Conservation (phyloP, 768 basidiomycete genomes). For the Suillus americanus region DNA sequence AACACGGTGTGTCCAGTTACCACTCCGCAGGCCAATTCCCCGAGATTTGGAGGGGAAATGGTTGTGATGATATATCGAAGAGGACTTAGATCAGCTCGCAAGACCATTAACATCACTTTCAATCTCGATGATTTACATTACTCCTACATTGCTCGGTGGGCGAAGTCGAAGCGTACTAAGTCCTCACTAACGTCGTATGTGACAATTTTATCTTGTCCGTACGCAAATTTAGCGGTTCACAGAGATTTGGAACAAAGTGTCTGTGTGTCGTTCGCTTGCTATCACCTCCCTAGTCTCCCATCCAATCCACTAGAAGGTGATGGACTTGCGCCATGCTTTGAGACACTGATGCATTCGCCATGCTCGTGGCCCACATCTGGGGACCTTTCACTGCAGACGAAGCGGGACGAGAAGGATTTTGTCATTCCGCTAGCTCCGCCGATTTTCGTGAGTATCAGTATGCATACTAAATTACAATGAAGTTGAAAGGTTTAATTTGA, state of each 20-base stretch:
- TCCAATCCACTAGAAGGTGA: conserved; percentile 14
- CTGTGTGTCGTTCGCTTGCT: conserved; percentile 49
- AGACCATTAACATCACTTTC: conserved; percentile 23
- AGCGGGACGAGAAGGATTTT: conserved; percentile 8
- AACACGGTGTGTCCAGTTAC: neutral
- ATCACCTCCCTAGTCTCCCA: conserved; percentile 29
- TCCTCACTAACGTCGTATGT: conserved; percentile 35
- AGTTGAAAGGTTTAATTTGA: neutral
- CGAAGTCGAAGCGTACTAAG: conserved; percentile 30
- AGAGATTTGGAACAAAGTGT: conserved; percentile 36
- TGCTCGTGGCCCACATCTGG: conserved; percentile 46
- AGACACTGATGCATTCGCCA: conserved; percentile 20
- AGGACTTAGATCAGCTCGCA: conserved; percentile 14
- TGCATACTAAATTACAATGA: neutral
- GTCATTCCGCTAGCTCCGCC: conserved; percentile 28
- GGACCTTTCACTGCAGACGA: conserved; percentile 16
- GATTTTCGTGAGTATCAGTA: conserved; percentile 36
- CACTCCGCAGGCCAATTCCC: neutral
- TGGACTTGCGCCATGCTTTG: conserved; percentile 14
- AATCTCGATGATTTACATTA: conserved; percentile 28
- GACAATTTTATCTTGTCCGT: neutral
- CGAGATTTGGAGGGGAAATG: conserved; percentile 19
- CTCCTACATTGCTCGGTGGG: conserved; percentile 35
- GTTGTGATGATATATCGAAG: conserved; percentile 15
- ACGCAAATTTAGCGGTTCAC: conserved; percentile 3